These are phyloP conservation scores for Aspergillus awamori DNA, from an alignment of 2,329 filamentous ascomycete genomes.

Conservation along the genomic window DNA sequence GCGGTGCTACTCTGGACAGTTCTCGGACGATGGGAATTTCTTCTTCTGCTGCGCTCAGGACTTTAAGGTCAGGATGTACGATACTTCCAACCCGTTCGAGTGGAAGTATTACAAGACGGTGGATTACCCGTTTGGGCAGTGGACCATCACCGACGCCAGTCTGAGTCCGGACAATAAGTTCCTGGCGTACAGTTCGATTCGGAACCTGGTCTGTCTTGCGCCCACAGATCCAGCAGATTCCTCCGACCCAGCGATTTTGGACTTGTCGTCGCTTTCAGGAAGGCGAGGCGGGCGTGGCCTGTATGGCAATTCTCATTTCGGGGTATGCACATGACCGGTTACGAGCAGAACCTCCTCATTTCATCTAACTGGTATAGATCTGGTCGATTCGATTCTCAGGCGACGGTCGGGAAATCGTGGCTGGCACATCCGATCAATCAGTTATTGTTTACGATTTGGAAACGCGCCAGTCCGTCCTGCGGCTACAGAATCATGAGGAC, in stretches of 20 bases:
- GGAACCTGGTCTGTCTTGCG: conserved; percentile 79
- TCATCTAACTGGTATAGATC: conserved; percentile 54
- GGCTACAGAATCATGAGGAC: conserved; percentile 75
- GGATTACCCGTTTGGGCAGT: conserved; percentile 80
- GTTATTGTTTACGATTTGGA: conserved; percentile 95
- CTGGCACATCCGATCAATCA: conserved; percentile 76
- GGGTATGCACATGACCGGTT: conserved; percentile 37
- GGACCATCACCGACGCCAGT: conserved; percentile 94
- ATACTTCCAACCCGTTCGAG: conserved; percentile 90
- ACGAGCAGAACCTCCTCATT: not conserved
- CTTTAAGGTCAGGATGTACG: conserved; percentile 94
- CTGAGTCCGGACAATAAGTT: conserved; percentile 89
- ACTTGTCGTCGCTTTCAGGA: conserved; percentile 62
- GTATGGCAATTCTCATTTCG: conserved; percentile 44
- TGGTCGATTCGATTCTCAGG: conserved; percentile 93
- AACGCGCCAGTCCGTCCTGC: conserved; percentile 71
- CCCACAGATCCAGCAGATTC: conserved; percentile 81
- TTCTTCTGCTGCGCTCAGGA: conserved; percentile 93
- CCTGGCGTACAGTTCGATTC: conserved; percentile 88
- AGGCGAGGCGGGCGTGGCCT: conserved; percentile 41
- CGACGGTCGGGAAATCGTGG: conserved; percentile 86
- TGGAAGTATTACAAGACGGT: conserved; percentile 97
- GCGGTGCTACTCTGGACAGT: conserved; percentile 92
- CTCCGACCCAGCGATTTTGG: conserved; percentile 77
- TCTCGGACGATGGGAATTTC: conserved; percentile 95